Evolutionary conservation across 306 rosid species (phyloP).

Genomic region (Arachis stenosperma): DNA sequence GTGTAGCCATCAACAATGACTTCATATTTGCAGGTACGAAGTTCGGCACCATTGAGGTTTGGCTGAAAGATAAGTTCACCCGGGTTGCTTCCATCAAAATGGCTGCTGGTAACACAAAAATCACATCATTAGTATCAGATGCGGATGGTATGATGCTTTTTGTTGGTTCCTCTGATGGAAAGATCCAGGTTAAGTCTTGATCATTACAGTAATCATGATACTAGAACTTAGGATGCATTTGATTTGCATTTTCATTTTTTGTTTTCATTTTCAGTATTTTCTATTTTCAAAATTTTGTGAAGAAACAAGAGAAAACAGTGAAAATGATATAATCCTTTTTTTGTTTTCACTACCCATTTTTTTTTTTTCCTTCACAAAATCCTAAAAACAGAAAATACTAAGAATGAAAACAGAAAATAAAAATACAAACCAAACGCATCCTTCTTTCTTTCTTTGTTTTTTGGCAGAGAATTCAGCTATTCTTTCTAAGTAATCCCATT

Average conservation of each 20-base stretch:
- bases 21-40: slow-evolving; percentile 76
- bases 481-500: slow-evolving; percentile 13
- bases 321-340: too few relatives aligned
- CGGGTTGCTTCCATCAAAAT: slow-evolving; percentile 69
- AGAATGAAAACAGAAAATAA: background rate
- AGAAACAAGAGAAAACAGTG: too few relatives aligned
- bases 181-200: slow-evolving; percentile 67
- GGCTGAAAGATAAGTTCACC: slow-evolving; percentile 67
- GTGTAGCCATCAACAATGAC: slow-evolving; percentile 68
- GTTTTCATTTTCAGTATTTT: too few relatives aligned
- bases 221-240: background rate
- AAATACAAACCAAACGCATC: too few relatives aligned
- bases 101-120: slow-evolving; percentile 69
- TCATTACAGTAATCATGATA: slow-evolving; percentile 5
- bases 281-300: too few relatives aligned
- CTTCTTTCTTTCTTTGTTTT: background rate
- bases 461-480: background rate
- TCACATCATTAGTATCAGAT: slow-evolving; percentile 69
- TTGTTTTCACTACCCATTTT: too few relatives aligned
- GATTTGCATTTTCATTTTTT: too few relatives aligned
- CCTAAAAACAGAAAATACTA: too few relatives aligned
- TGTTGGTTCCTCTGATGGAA: slow-evolving; percentile 84
- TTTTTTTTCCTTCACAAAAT: too few relatives aligned
- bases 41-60: slow-evolving; percentile 77
- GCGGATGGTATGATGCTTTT: slow-evolving; percentile 64